Evolutionary conservation across 148 eudicot genomes (phyloP), one percentile per base, ranked within the genome.

Genomic region (Camellia japonica): DNA sequence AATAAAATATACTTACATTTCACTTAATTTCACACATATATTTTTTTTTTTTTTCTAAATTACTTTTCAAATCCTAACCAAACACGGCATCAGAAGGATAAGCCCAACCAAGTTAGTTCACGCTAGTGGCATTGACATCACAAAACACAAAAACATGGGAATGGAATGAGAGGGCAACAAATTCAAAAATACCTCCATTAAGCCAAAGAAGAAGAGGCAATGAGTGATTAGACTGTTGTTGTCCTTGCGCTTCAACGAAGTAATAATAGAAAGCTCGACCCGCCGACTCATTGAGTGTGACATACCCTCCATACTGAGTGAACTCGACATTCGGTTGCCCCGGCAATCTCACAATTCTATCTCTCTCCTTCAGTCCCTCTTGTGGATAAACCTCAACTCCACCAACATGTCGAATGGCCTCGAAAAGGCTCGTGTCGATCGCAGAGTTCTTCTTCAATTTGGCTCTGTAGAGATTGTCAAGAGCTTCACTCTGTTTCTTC

Each of bases 121-220:
- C 8, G 0, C 0, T 16, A 42, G 47, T 15, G 16, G n/a, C 71
- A 68, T 13, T 13, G 51, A 43, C 44, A 67, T 30, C 5, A 0
- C 16, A n/a, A 30, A 30, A 43, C 18, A 46, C 43, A 3, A 66
- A 2, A 69, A 44, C 54, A 18, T 3, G 46, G 51, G 18, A 14
- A 0, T 2, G 23, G 23, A 76, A 52, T 72, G 47, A 58, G 55
- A 59, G 4, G 7, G 1, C 42, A 10, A 30, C 38, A 30, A 30
- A 30, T 30, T 30, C 38, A 30, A 30, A 30, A 30, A 30, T 89
- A 93, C 94, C 97, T 91, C 97, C 97, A 90, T 93, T 93, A 52
- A 93, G 97, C 97, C 97, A 93, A 56, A 93, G 89, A 72, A 92
- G 91, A 62, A 93, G 90, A 58, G 97, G 97, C 69, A 84, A 58